Evolutionary conservation across 257 asterid species (phyloP), one percentile per base, ranked within the genome.

Genomic region (Gentiana straminea): DNA sequence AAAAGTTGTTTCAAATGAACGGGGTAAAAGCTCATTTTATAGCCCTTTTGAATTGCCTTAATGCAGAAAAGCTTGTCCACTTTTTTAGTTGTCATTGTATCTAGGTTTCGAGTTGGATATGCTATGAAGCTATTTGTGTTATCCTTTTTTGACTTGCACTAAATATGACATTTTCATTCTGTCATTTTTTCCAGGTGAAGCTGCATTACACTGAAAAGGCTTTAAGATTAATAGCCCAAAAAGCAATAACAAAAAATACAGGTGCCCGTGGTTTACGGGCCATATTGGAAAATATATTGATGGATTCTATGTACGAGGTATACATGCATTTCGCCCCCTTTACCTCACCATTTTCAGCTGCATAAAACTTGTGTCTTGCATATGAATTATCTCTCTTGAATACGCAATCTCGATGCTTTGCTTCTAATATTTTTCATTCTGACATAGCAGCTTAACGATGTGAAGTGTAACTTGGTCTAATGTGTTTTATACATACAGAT

Each of bases 251-350:
- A 7, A 92, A 92, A 73, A 92, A 88, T 61, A 92, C 98, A 0
- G 98, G 98, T 46, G 98, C 97, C 66, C 86, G 98, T 47, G 97
- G 98, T 54, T 74, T 88, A 74, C 71, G 98, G 46, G 74, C 98
- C 61, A 83, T 88, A 86, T 54, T 92, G 77, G 98, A 92, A 77
- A 85, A 68, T 35, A 73, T 87, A 46, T 76, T 92, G 82, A 92
- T 88, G 97, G 98, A 92, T 51, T 89, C 98, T 46, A 92, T 92
- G 98, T 92, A 85, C 41, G 98, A 92, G 98, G 98, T 92, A 64
- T 52, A 77, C 58, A 12, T 24, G 43, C 46, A 3, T 1, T 41
- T 24, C 1, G 1, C 24, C 24, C 24, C 24, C 24, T 24, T 24
- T 24, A 24, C 24, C 24, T 24, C 24, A 24, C 24, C 24, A 0